Percentiles rank a stretch among this genome's conserved stretches.
Conservation (phyloP, 768 basidiomycete genomes). For the Leccinum barrowsii region DNA sequence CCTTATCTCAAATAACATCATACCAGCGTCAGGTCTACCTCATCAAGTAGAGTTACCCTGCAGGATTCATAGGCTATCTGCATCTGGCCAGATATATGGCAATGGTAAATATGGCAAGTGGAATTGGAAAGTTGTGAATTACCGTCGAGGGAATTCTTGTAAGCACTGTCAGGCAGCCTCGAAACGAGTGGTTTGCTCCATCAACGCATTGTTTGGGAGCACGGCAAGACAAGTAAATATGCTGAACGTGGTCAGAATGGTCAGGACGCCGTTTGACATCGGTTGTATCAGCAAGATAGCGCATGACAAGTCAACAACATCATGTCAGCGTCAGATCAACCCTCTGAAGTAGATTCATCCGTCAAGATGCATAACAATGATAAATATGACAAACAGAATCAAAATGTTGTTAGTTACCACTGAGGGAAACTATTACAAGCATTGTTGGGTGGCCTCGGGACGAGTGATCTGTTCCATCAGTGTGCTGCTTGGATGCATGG, state of each 20-base stretch:
- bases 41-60: not conserved
- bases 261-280: not conserved
- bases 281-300: not conserved
- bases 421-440: not conserved
- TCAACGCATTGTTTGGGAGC: not conserved
- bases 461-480: not conserved
- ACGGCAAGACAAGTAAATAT: not conserved
- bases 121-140: not conserved
- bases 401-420: not conserved
- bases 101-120: not conserved
- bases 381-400: too few species aligned
- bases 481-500: not conserved
- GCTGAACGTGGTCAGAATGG: not conserved
- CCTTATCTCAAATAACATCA: not conserved
- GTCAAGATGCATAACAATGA: too few species aligned
- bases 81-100: not conserved
- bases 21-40: not conserved
- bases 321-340: too few species aligned
- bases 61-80: not conserved
- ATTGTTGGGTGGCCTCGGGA: not conserved
- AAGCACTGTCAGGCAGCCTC: not conserved
- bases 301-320: not conserved
- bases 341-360: too few species aligned
- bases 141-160: not conserved
- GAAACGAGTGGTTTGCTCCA: not conserved